A percentile compares a stretch with the other conserved stretches of the same genome.
phyloP scores from a whole-genome alignment of 306 rosid genomes.

The Delonix regia region DNA sequence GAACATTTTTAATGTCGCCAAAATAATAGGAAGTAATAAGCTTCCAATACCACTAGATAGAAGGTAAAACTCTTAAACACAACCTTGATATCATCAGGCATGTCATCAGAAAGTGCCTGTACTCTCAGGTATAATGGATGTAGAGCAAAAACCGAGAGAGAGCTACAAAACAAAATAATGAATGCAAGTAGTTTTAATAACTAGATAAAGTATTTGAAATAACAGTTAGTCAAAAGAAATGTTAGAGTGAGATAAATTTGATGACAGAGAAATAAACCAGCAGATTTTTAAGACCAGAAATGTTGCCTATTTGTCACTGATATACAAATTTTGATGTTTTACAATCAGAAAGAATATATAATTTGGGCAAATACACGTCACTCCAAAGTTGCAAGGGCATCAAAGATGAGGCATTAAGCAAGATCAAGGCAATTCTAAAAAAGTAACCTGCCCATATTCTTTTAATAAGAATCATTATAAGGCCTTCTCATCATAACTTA shows the following conservation, averaged over 20 bases:
- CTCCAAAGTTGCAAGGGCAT: constrained; percentile 27
- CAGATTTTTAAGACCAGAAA: not conserved
- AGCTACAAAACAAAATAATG: constrained; percentile 58
- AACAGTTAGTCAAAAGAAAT: constrained; percentile 20
- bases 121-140: constrained; percentile 95
- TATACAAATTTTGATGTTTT: constrained; percentile 28
- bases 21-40: not conserved
- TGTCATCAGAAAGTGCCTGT: constrained; percentile 78
- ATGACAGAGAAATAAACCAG: constrained; percentile 17
- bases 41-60: constrained; percentile 4
- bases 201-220: constrained; percentile 17
- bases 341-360: constrained; percentile 16
- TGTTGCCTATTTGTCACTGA: constrained; percentile 18
- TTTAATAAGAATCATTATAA: not conserved
- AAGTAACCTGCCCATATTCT: not conserved
- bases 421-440: constrained; percentile 13
- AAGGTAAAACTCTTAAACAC: constrained; percentile 20
- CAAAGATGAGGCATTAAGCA: constrained; percentile 12
- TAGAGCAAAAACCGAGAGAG: constrained; percentile 92
- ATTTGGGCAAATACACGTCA: constrained; percentile 25
- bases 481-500: not conserved
- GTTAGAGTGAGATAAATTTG: constrained; percentile 5
- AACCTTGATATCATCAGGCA: constrained; percentile 84
- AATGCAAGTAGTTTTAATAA: constrained; percentile 15
- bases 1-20: constrained; percentile 36